These are phyloP conservation scores for Aspergillus oerlinghausenensis DNA, from an alignment of 2,329 filamentous ascomycete genomes.

Conservation along the genomic window DNA sequence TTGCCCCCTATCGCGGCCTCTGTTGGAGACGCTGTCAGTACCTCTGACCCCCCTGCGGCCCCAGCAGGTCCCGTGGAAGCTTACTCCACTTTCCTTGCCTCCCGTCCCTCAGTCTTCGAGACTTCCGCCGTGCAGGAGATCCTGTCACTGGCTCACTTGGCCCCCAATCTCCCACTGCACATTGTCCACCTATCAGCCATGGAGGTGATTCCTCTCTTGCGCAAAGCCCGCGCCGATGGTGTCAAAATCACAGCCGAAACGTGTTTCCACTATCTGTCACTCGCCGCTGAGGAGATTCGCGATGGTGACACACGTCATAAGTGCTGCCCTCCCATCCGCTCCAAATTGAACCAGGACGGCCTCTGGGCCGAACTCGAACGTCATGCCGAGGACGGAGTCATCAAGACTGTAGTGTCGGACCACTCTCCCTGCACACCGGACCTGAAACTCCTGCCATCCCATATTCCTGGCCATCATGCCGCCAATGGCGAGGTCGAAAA, in stretches of 20 bases:
- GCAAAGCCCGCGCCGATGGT: constrained; percentile 65
- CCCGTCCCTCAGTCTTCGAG: constrained; percentile 83
- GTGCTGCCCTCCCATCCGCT: constrained; percentile 89
- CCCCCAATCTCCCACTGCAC: constrained; percentile 79
- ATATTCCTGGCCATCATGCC: constrained; percentile 52
- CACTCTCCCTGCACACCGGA: constrained; percentile 96
- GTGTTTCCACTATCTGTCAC: constrained; percentile 88
- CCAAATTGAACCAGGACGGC: constrained; percentile 72
- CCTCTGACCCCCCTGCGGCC: constrained; percentile 63
- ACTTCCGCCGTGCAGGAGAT: constrained; percentile 87
- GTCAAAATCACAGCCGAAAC: constrained; percentile 90
- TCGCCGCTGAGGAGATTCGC: constrained; percentile 75
- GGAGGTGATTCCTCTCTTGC: constrained; percentile 77
- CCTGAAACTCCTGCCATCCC: constrained; percentile 76
- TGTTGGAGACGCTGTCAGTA: constrained; percentile 71
- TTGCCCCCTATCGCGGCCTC: constrained; percentile 79
- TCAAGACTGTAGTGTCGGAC: constrained; percentile 88
- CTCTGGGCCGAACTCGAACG: constrained; percentile 75
- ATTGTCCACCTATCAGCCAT: constrained; percentile 92
- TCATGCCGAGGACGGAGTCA: constrained; percentile 65
- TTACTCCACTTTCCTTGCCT: constrained; percentile 89
- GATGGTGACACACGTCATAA: constrained; percentile 90
- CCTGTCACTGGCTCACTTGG: constrained; percentile 71
- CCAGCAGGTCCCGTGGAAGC: constrained; percentile 68
- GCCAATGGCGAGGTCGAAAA: constrained; percentile 26